Evolutionary conservation across 345 rosid genomes (phyloP), one percentile per base, ranked within the genome.

Genomic region (Corymbia maculata): DNA sequence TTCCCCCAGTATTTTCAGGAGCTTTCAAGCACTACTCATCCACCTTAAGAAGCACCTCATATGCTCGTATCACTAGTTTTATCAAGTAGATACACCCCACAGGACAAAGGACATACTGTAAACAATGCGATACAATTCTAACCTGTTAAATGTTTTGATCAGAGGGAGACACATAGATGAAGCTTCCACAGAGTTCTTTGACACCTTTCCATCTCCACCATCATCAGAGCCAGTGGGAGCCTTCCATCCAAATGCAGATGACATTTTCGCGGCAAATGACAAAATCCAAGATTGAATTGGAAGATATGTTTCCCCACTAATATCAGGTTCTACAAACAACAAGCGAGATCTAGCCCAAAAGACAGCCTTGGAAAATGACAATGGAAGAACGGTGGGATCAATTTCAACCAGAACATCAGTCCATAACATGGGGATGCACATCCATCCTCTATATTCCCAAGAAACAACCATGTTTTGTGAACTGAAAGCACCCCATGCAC

Each of bases 351-450:
- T 94, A 90, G 97, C 96, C 99, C 99, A 98, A 87, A 98, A 94
- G 79, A 98, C 97, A 91, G 98, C 96, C 91, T 97, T 96, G 86
- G 92, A 94, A 91, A 98, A 93, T 87, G 99, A 95, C 87, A 92
- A 88, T 44, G 99, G 99, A 87, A 98, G 92, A 86, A 92, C 87
- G 50, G 91, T 89, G 26, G 94, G 95, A 91, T 94, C 95, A 85
- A 92, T 89, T 90, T 94, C 95, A 90, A 94, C 94, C 66, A 98
- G 91, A 92, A 93, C 96, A 92, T 96, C 94, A 90, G 95, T 91
- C 99, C 99, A 98, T 88, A 97, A 86, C 99, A 96, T 95, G 59
- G 99, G 99, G 89, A 96, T 93, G 92, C 98, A 95, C 97, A 96
- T 94, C 99, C 99, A 98, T 53, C 92, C 96, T 89, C 90, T 93